Evolutionary conservation across 768 basidiomycete genomes (phyloP).

Genomic region (Cystobasidium onofrii): DNA sequence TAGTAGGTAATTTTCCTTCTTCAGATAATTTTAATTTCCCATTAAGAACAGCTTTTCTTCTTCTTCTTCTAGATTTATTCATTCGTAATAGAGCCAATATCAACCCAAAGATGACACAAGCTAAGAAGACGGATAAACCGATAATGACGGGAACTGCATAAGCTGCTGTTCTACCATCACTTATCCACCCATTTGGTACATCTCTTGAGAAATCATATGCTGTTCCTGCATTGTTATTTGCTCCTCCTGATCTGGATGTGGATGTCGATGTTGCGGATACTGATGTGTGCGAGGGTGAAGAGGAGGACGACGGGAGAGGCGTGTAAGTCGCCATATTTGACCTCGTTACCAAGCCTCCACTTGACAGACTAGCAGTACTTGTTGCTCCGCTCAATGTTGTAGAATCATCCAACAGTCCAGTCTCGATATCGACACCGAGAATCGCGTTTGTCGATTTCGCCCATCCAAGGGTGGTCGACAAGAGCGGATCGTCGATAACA

Average conservation of each 20-base stretch:
- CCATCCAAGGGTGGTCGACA: conserved; percentile 2
- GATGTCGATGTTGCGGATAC: neutral
- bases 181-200: conserved; percentile 22
- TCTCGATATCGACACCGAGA: conserved; percentile 14
- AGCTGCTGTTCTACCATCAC: conserved; percentile 21
- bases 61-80: conserved; percentile 4
- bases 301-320: too few species aligned
- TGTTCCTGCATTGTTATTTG: neutral
- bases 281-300: too few species aligned
- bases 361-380: neutral
- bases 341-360: neutral
- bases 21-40: conserved; percentile 11
- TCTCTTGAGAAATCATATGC: conserved; percentile 20
- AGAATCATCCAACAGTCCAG: neutral
- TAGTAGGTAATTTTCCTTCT: conserved; percentile 32
- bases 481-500: neutral
- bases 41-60: conserved; percentile 9
- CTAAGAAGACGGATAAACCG: conserved; percentile 20
- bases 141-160: conserved; percentile 31
- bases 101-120: conserved; percentile 13
- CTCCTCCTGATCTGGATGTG: neutral
- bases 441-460: conserved; percentile 13
- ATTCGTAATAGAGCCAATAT: conserved; percentile 1
- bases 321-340: neutral
- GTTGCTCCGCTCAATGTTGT: too few species aligned